phyloP scores from a whole-genome alignment of 768 basidiomycete genomes.

The Agaricus sinodeliciosus region DNA sequence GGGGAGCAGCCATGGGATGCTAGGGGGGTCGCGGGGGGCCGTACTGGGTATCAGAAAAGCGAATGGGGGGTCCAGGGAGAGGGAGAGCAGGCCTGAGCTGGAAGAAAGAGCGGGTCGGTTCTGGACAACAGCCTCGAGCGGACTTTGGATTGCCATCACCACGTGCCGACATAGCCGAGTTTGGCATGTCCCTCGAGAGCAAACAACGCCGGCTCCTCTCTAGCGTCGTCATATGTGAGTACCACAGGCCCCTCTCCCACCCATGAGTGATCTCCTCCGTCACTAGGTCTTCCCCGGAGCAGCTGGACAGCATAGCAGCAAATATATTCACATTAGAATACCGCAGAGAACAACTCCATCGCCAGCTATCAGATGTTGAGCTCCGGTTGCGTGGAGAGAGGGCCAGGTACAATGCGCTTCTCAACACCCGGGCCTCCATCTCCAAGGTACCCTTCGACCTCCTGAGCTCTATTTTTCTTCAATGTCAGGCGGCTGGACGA shows the following conservation, averaged over 20 bases:
- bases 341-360: slow-evolving; percentile 23
- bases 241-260: neutral
- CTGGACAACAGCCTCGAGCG: neutral
- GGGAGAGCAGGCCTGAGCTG: slow-evolving; percentile 14
- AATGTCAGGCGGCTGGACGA: slow-evolving; percentile 20
- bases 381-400: slow-evolving; percentile 22
- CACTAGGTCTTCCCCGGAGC: neutral
- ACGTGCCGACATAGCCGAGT: neutral
- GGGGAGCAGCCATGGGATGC: slow-evolving; percentile 64
- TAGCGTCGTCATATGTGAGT: neutral
- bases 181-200: neutral
- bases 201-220: neutral
- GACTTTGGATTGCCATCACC: slow-evolving; percentile 16
- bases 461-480: slow-evolving; percentile 30
- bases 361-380: slow-evolving; percentile 27
- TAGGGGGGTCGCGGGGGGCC: slow-evolving; percentile 19
- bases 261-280: neutral
- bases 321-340: slow-evolving; percentile 21
- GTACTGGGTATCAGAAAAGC: slow-evolving; percentile 5
- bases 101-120: slow-evolving; percentile 9
- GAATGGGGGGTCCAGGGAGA: slow-evolving; percentile 13
- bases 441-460: slow-evolving; percentile 35
- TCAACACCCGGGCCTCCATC: slow-evolving; percentile 27
- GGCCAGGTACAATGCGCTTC: slow-evolving; percentile 25
- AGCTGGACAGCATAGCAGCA: slow-evolving; percentile 1